Conservation (phyloP, 73 alveolate genomes). For the Paramecium sexaurelia region DNA sequence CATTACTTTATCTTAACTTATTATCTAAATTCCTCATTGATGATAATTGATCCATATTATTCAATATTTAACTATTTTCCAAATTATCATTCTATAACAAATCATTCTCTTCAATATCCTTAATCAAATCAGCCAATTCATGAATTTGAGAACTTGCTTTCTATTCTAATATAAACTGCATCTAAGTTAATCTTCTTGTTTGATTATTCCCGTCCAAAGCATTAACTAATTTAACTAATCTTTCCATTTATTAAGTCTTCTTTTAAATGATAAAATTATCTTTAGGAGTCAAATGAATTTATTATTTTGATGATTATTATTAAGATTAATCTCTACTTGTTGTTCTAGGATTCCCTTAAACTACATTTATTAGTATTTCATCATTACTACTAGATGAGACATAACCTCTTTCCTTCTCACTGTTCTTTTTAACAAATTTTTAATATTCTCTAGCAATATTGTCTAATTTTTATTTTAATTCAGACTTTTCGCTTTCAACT, state of each 20-base stretch:
- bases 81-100: background rate
- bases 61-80: background rate
- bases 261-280: background rate
- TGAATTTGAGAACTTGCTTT: background rate
- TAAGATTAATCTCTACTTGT: background rate
- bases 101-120: background rate
- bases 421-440: background rate
- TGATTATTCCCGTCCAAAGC: background rate
- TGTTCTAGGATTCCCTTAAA: background rate
- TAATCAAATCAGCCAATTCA: slow-evolving; percentile 1
- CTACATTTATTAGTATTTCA: background rate
- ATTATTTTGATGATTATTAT: background rate
- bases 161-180: background rate
- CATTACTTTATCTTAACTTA: background rate
- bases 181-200: background rate
- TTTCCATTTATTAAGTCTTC: slow-evolving; percentile 16
- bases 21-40: background rate
- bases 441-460: background rate
- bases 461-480: background rate
- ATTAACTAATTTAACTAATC: slow-evolving; percentile 3
- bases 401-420: background rate
- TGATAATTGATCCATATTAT: background rate
- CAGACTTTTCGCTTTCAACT: background rate
- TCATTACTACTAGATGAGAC: slow-evolving; percentile 9
- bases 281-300: background rate